phyloP scores from a whole-genome alignment of 371 early-diverging fungal species.

The Lichtheimia ornata region DNA sequence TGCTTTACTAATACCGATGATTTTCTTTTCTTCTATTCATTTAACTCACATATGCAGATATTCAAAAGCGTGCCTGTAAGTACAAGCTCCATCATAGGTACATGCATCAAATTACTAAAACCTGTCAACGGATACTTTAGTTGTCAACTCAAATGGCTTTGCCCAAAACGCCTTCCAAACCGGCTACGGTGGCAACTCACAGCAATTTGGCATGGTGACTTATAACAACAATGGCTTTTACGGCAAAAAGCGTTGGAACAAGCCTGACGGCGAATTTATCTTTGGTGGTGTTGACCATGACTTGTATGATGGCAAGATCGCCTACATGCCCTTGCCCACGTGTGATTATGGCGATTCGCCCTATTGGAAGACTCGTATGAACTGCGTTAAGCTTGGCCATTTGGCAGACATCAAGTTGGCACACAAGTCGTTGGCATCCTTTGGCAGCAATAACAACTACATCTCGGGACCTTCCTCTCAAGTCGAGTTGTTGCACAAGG shows the following conservation, averaged over 20 bases:
- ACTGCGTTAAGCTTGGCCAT: conserved; percentile 39
- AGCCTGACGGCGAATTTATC: conserved; percentile 38
- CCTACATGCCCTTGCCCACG: conserved; percentile 41
- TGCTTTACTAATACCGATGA: neutral
- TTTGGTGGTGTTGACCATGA: conserved; percentile 49
- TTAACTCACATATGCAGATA: neutral
- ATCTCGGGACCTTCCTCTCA: conserved; percentile 42
- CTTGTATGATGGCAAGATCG: conserved; percentile 43
- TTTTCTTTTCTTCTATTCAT: neutral
- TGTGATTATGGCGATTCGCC: conserved; percentile 43
- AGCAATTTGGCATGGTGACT: conserved; percentile 37
- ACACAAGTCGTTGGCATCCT: conserved; percentile 34
- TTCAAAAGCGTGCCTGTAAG: conserved; percentile 16
- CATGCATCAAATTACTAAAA: too few relatives aligned
- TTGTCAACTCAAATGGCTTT: conserved; percentile 20
- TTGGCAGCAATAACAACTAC: conserved; percentile 31
- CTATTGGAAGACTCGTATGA: conserved; percentile 49
- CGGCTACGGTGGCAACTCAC: conserved; percentile 26
- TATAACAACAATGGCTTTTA: conserved; percentile 25
- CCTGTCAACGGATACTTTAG: neutral
- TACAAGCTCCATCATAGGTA: neutral
- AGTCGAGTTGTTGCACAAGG: conserved; percentile 40
- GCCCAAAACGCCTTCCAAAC: conserved; percentile 39
- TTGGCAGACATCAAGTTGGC: conserved; percentile 40
- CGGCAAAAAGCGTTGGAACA: conserved; percentile 30